Base-by-base conservation (phyloP, 192 early-diverging fungal genomes). In the Pilaira anomala region DNA sequence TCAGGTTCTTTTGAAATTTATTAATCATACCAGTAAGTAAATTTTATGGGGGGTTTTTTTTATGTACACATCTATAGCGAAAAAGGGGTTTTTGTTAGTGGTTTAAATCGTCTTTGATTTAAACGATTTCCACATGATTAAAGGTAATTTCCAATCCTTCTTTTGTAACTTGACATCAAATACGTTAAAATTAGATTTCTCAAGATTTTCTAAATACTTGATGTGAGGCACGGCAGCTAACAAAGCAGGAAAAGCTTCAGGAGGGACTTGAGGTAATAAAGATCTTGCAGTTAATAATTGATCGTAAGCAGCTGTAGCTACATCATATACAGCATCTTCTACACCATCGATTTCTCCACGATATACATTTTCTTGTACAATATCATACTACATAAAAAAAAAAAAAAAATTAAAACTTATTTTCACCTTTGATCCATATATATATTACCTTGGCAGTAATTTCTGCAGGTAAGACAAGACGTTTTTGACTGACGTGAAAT, bases 241-340 rank as follows among this genome's bases (percentile, higher is more conserved):
- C 33, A 94, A 71, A 16, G 86, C 92, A 21, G 93, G 88, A 4
- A 88, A 68, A 5, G 86, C 91, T 24, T 74, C 68, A 51, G 62
- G 73, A 1, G 89, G 88, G n/a, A 81, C 72, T 28, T 77, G 71
- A 70, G 62, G 70, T 67, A 78, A 71, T 64, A 84, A 85, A 58
- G 80, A 83, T 65, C 88, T 84, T 30, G 80, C 89, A 33, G 80
- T 91, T 49, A 82, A 76, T 53, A 88, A 74, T 67, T 88, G 94
- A 75, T 85, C 91, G 77, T 85, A 85, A 53, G 87, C 94, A 42
- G 78, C 75, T 4, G 92, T 92, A 0, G 96, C 93, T 59, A 98
- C 78, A 22, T 95, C 93, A 67, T 93, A 89, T 7, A 95, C 83
- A 1, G 86, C 89, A 58, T 94, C 92, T 28, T 85, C 80, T 3